A percentile compares a stretch with the other conserved stretches of the same genome.
Evolutionary conservation across 2,329 filamentous ascomycete species (phyloP).

Genomic region (Pyricularia sp.): DNA sequence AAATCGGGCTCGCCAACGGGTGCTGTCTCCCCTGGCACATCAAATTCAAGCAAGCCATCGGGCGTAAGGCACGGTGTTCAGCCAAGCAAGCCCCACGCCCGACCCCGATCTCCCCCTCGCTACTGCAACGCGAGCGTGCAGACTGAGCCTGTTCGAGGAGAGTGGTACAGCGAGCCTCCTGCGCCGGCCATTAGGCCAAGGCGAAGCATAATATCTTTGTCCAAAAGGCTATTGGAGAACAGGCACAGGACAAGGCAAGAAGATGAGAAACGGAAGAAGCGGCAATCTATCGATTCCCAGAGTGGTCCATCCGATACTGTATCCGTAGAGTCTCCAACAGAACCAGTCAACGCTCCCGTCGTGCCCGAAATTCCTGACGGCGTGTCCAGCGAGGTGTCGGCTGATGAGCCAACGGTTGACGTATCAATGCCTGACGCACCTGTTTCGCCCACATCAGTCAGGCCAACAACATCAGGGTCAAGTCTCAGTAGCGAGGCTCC

Average conservation of each 20-base stretch:
- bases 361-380: constrained; percentile 4
- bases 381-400: constrained; percentile 3
- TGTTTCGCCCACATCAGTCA: not conserved
- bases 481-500: not conserved
- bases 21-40: constrained; percentile 23
- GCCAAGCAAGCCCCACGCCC: constrained; percentile 20
- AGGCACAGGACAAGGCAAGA: constrained; percentile 30
- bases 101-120: constrained; percentile 24
- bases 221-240: constrained; percentile 37
- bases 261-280: constrained; percentile 20
- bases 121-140: constrained; percentile 41
- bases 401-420: constrained; percentile 9
- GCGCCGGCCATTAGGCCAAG: constrained; percentile 23
- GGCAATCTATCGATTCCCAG: constrained; percentile 15
- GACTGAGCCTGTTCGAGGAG: constrained; percentile 39
- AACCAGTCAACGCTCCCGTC: constrained; percentile 10
- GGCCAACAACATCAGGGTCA: not conserved
- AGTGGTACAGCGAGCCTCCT: constrained; percentile 33
- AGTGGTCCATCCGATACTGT: constrained; percentile 21
- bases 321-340: constrained; percentile 26
- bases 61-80: constrained; percentile 16
- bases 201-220: constrained; percentile 38
- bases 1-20: constrained; percentile 39
- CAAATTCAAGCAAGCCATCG: not conserved
- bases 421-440: constrained; percentile 12